These are phyloP conservation scores for Rosa rugosa DNA, from an alignment of 306 rosid genomes.

Conservation along the genomic window DNA sequence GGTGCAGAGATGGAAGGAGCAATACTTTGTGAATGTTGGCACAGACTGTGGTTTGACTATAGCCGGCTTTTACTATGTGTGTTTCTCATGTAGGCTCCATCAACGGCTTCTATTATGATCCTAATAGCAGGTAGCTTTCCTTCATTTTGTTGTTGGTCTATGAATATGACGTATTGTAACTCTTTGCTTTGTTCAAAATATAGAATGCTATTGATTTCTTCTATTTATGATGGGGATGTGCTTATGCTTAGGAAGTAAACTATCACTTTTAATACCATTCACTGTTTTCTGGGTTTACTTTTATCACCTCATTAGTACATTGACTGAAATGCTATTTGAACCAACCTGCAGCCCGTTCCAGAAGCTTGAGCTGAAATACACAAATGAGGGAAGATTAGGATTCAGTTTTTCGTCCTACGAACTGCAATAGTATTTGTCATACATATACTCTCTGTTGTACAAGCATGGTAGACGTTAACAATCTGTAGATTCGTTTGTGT, in stretches of 20 bases:
- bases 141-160: conserved; percentile 7
- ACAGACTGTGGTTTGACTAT: too few relatives aligned
- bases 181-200: not conserved
- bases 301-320: not conserved
- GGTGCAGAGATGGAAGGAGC: conserved; percentile 83
- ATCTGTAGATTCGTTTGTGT: conserved; percentile 9
- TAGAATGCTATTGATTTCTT: not conserved
- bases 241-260: not conserved
- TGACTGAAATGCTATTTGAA: conserved; percentile 36
- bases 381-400: conserved; percentile 81
- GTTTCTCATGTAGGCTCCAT: conserved; percentile 91
- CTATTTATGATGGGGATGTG: not conserved
- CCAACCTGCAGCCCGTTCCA: conserved; percentile 81
- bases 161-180: not conserved
- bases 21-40: too few relatives aligned
- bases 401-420: conserved; percentile 90
- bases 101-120: conserved; percentile 91
- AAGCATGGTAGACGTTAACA: conserved; percentile 6
- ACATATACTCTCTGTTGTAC: not conserved
- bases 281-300: conserved; percentile 29
- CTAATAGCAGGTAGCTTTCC: conserved; percentile 74
- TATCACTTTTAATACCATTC: not conserved
- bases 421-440: conserved; percentile 43
- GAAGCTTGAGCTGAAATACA: conserved; percentile 92
- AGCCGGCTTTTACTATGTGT: conserved; percentile 79